Percentiles rank a stretch among this genome's conserved stretches.
Evolutionary conservation across 2,329 filamentous ascomycete genomes (phyloP).

Genomic region (Fusarium stilboides): DNA sequence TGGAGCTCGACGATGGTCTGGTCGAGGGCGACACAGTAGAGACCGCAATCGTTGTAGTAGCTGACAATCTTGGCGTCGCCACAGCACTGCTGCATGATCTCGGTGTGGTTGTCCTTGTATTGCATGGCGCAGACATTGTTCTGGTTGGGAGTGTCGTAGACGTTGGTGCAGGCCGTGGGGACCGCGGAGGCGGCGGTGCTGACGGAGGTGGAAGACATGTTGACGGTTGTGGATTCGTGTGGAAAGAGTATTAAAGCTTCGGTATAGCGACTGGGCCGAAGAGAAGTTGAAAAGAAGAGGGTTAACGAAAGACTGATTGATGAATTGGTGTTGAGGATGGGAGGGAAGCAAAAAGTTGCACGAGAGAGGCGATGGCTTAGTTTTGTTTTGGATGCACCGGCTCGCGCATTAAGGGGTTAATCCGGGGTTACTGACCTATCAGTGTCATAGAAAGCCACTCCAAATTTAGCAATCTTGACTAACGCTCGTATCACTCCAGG

Average conservation of each 20-base stretch:
- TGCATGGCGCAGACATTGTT: conserved; percentile 63
- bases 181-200: conserved; percentile 25
- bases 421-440: conserved; percentile 34
- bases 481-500: conserved; percentile 35
- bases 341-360: conserved; percentile 2
- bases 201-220: conserved; percentile 45
- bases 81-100: conserved; percentile 64
- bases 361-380: conserved; percentile 12
- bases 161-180: conserved; percentile 37
- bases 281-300: background rate
- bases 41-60: conserved; percentile 64
- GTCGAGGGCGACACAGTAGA: conserved; percentile 63
- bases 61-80: conserved; percentile 58
- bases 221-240: conserved; percentile 40
- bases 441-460: conserved; percentile 4
- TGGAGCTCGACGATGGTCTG: conserved; percentile 51
- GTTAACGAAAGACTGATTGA: conserved; percentile 28
- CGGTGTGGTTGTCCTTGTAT: conserved; percentile 57
- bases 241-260: conserved; percentile 3
- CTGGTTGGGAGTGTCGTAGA: conserved; percentile 61
- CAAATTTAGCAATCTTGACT: conserved; percentile 35
- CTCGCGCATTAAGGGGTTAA: conserved; percentile 38
- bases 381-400: conserved; percentile 34
- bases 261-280: conserved; percentile 14
- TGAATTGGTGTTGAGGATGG: conserved; percentile 13